phyloP scores from a whole-genome alignment of 1,284 basidiomycete genomes.

The Moesziomyces antarcticus region DNA sequence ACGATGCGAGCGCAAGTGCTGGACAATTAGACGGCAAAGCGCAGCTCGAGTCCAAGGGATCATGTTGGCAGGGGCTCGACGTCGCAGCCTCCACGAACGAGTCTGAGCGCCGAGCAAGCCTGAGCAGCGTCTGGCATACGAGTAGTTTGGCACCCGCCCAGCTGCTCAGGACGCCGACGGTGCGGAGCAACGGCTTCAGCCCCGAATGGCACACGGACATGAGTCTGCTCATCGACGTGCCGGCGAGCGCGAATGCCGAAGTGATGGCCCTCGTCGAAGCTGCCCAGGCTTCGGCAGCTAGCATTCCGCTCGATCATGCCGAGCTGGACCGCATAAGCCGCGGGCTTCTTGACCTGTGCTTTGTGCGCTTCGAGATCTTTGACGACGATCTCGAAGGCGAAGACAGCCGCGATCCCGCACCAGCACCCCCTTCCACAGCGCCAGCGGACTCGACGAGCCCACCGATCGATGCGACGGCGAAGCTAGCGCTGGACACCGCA shows the following conservation, averaged over 20 bases:
- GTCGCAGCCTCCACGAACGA: too few species aligned
- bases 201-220: constrained; percentile 59
- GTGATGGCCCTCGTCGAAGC: constrained; percentile 25
- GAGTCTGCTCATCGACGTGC: constrained; percentile 55
- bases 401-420: neutral
- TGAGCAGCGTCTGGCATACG: neutral
- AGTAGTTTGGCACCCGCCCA: constrained; percentile 8
- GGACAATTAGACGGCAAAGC: too few species aligned
- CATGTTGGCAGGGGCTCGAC: too few species aligned
- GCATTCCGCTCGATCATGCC: constrained; percentile 1
- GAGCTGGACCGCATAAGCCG: constrained; percentile 43
- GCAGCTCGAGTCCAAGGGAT: too few species aligned
- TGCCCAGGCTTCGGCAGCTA: constrained; percentile 3
- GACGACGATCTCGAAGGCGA: constrained; percentile 44
- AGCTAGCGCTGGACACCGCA: constrained; percentile 3
- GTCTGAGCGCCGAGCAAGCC: neutral
- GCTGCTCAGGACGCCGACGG: constrained; percentile 39
- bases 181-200: constrained; percentile 62
- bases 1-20: too few species aligned
- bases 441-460: neutral
- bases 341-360: constrained; percentile 64
- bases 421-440: neutral
- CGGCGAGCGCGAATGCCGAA: constrained; percentile 41
- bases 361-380: constrained; percentile 62
- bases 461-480: neutral